phyloP scores from a whole-genome alignment of 768 basidiomycete species.

The Pluteus cervinus region DNA sequence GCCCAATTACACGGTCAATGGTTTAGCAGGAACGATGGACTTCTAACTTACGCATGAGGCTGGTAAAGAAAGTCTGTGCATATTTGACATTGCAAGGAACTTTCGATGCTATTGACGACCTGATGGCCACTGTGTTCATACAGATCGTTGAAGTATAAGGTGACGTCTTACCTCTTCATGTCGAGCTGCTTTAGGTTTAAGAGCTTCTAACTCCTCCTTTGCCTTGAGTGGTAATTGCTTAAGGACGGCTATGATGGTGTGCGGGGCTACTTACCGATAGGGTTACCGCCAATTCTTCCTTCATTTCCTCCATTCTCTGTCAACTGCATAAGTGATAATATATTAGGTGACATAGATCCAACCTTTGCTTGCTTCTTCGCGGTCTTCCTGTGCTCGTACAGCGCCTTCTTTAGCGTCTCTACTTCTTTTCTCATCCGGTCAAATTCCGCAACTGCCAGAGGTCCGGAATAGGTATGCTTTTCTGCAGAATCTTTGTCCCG shows the following conservation, averaged over 20 bases:
- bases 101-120: conserved; percentile 53
- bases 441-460: conserved; percentile 40
- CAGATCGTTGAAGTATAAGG: background rate
- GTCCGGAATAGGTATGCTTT: conserved; percentile 18
- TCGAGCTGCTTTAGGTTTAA: conserved; percentile 42
- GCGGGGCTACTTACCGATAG: conserved; percentile 26
- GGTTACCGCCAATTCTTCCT: conserved; percentile 31
- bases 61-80: conserved; percentile 65
- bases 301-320: conserved; percentile 51
- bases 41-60: conserved; percentile 62
- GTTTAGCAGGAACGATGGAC: background rate
- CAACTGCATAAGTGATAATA: conserved; percentile 5
- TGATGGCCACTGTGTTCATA: conserved; percentile 14
- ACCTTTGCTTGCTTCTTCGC: conserved; percentile 57
- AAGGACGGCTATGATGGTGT: background rate
- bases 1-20: conserved; percentile 7
- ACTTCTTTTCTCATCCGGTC: conserved; percentile 54
- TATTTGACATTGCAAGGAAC: conserved; percentile 65
- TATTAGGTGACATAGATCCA: conserved; percentile 1
- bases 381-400: conserved; percentile 41
- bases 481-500: conserved; percentile 12
- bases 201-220: conserved; percentile 34
- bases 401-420: conserved; percentile 44
- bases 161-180: conserved; percentile 46
- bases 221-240: conserved; percentile 38